Percentiles rank a stretch among this genome's conserved stretches.
These are phyloP conservation scores for Peribolospora kevripleyi DNA, from an alignment of 768 basidiomycete species.

Conservation along the genomic window DNA sequence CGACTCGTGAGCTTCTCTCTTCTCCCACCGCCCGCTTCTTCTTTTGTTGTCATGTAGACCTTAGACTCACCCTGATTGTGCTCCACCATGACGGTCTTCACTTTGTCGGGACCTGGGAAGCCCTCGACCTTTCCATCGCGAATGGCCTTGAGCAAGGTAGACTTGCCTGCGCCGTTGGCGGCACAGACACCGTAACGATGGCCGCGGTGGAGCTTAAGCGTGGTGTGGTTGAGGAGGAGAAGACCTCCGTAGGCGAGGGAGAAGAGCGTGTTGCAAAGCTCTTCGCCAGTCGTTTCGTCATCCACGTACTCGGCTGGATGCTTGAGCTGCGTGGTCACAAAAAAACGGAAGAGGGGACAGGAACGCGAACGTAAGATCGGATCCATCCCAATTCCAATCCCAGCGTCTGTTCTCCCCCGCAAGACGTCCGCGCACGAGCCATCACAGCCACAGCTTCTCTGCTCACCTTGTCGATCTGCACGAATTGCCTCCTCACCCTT, in stretches of 20 bases:
- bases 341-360: background rate
- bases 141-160: slow-evolving; percentile 83
- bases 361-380: background rate
- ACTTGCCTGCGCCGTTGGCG: slow-evolving; percentile 88
- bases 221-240: slow-evolving; percentile 79
- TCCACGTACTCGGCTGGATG: slow-evolving; percentile 22
- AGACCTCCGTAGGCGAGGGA: slow-evolving; percentile 89
- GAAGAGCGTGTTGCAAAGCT: slow-evolving; percentile 79
- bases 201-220: slow-evolving; percentile 64
- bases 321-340: slow-evolving; percentile 22
- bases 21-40: no score
- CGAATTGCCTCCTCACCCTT: slow-evolving; percentile 44
- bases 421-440: no score
- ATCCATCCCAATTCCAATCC: background rate
- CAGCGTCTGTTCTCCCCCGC: no score
- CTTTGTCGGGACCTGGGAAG: slow-evolving; percentile 68
- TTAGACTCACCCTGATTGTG: slow-evolving; percentile 30
- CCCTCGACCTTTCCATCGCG: slow-evolving; percentile 81
- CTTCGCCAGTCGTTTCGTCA: slow-evolving; percentile 45
- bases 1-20: no score
- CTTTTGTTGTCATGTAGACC: no score
- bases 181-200: slow-evolving; percentile 86
- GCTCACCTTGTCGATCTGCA: slow-evolving; percentile 38
- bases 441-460: background rate
- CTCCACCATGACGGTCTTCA: slow-evolving; percentile 88